Conservation (phyloP, 345 rosid genomes). For the Brassica nigra region DNA sequence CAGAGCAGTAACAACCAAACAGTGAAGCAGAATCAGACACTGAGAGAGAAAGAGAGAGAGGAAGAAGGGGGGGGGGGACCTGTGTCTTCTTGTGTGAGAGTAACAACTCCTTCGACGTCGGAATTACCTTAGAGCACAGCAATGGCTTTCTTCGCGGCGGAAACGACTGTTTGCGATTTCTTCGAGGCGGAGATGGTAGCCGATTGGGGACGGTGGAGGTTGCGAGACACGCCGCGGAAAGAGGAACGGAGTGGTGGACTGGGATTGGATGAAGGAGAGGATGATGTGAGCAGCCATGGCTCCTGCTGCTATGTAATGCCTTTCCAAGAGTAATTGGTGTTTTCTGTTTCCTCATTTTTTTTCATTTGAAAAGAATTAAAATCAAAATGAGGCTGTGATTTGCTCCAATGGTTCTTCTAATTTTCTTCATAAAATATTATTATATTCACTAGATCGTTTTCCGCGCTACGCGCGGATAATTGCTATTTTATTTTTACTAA, state of each 20-base stretch:
- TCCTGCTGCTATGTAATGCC: constrained; percentile 37
- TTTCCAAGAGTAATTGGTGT: too few relatives aligned
- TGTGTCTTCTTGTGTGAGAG: constrained; percentile 70
- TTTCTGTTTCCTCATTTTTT: too few relatives aligned
- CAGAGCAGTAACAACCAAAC: background rate
- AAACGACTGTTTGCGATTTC: constrained; percentile 54
- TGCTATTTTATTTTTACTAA: too few relatives aligned
- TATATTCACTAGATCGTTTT: too few relatives aligned
- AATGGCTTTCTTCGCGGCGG: constrained; percentile 82
- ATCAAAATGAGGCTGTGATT: too few relatives aligned
- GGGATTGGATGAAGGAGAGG: constrained; percentile 39
- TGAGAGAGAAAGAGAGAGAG: background rate
- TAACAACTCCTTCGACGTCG: constrained; percentile 81
- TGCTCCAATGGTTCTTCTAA: too few relatives aligned
- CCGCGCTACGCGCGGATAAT: too few relatives aligned
- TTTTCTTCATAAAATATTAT: too few relatives aligned
- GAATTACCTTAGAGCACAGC: constrained; percentile 88
- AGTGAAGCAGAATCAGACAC: too few relatives aligned
- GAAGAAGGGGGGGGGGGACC: constrained; percentile 40
- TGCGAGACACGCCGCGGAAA: constrained; percentile 61
- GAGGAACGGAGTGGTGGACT: constrained; percentile 31
- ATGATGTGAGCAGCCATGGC: constrained; percentile 62
- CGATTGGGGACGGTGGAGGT: constrained; percentile 43
- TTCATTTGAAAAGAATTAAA: too few relatives aligned
- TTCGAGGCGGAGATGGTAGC: constrained; percentile 44